These are phyloP conservation scores for Lactarius sanguifluus DNA, from an alignment of 768 basidiomycete species.

Conservation along the genomic window DNA sequence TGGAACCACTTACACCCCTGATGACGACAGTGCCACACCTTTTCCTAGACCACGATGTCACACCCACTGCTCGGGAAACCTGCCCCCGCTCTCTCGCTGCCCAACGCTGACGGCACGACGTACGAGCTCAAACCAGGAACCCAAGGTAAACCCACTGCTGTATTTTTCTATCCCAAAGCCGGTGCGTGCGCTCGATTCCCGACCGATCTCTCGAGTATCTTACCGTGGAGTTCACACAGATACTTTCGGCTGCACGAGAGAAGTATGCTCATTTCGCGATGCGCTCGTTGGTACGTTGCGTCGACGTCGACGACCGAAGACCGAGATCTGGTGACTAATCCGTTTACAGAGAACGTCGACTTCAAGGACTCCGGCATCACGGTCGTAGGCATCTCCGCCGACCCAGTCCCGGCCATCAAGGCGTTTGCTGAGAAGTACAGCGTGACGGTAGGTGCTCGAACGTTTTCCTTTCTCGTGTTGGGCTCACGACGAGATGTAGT, in stretches of 20 bases:
- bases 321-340: background rate
- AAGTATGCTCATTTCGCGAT: constrained; percentile 82
- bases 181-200: constrained; percentile 43
- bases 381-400: constrained; percentile 73
- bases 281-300: constrained; percentile 57
- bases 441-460: constrained; percentile 49
- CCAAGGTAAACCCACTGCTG: constrained; percentile 56
- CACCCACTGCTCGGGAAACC: constrained; percentile 58
- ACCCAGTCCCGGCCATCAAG: constrained; percentile 71
- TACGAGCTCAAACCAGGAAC: constrained; percentile 62
- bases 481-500: constrained; percentile 42
- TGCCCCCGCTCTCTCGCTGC: constrained; percentile 67
- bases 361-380: constrained; percentile 64
- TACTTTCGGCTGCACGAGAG: constrained; percentile 75
- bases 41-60: constrained; percentile 14
- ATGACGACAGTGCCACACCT: background rate
- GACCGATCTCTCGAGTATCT: background rate
- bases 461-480: background rate
- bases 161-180: constrained; percentile 80
- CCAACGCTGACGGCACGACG: constrained; percentile 58
- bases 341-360: constrained; percentile 52
- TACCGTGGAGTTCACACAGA: constrained; percentile 39
- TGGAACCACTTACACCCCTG: no score
- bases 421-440: constrained; percentile 70
- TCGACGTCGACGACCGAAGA: background rate